These are phyloP conservation scores for Phytomonas francai DNA, from an alignment of 208 protist species.

Conservation along the genomic window DNA sequence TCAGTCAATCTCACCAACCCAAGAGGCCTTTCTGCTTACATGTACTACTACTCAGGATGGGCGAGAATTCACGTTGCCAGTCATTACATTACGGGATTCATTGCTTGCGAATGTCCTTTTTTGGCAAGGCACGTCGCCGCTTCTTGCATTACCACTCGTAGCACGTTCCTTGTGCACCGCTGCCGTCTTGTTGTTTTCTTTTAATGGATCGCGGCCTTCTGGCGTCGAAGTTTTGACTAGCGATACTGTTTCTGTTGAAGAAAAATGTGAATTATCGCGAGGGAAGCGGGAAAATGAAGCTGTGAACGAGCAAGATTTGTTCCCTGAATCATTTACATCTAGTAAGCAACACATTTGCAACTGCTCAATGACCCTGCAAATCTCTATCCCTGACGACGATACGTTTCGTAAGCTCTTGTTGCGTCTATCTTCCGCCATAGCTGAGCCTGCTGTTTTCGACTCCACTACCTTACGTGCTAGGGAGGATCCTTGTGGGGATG, in stretches of 20 bases:
- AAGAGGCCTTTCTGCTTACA: background rate
- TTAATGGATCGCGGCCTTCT: background rate
- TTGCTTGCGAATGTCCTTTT: background rate
- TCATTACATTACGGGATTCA: background rate
- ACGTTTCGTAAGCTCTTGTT: constrained; percentile 1
- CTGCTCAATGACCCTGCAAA: background rate
- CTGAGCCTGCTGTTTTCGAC: constrained; percentile 3
- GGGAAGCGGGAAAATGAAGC: background rate
- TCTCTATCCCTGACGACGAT: background rate
- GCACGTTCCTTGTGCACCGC: background rate
- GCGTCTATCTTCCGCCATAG: background rate
- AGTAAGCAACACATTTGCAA: background rate
- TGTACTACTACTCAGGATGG: background rate
- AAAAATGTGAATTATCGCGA: background rate
- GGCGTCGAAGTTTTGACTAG: background rate
- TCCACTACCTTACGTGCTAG: background rate
- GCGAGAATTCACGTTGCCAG: background rate
- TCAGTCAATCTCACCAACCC: background rate
- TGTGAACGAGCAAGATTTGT: background rate
- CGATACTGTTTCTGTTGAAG: background rate
- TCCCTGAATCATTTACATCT: background rate
- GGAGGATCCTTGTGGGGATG: background rate
- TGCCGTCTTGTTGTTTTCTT: background rate
- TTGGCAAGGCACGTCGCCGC: background rate
- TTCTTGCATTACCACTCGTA: background rate